Evolutionary conservation across 2,329 filamentous ascomycete genomes (phyloP), one percentile per base, ranked within the genome.

Genomic region (Alternaria longipes): DNA sequence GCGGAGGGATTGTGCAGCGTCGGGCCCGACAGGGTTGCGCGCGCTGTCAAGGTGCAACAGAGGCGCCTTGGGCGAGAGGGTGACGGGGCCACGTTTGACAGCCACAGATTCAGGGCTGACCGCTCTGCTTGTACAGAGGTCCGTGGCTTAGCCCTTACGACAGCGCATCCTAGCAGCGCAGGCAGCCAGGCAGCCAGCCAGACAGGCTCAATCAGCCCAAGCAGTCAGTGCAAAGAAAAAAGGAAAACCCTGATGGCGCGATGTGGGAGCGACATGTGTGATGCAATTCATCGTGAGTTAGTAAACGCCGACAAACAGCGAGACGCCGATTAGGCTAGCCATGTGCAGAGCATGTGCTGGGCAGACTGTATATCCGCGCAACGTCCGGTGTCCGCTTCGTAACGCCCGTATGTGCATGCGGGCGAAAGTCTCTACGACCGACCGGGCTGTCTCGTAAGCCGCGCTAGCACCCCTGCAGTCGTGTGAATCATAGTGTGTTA

Each of bases 21-120:
- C 41, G 45, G 36, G 54, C 14, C 42, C 47, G 38, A 34, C 55
- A 61, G 62, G 51, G 51, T 56, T 42, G 54, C 46, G 36, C 34
- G 20, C 9, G 11, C 16, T 38, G 11, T 34, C 32, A 14, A 8
- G 32, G 32, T 34, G n/a, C 30, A 22, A 40, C 18, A 52, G 54
- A 56, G 40, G 32, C 53, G 24, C 46, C 26, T 32, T 64, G 60
- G 64, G 64, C 65, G 63, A 65, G 64, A 65, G 18, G 50, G 53
- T 45, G 59, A 42, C 14, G 59, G 61, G 66, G 63, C 62, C 64
- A 63, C 60, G 63, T 62, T 52, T 60, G 63, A 63, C 56, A 70
- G 70, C 67, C 67, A 71, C 70, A 71, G 67, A 59, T 64, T 54
- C 62, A 70, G 54, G 67, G 56, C 56, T 73, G 70, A 73, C 70